These are phyloP conservation scores for Cyberlindnera euphorbiiphila DNA, from an alignment of 805 yeast genomes.

Conservation along the genomic window DNA sequence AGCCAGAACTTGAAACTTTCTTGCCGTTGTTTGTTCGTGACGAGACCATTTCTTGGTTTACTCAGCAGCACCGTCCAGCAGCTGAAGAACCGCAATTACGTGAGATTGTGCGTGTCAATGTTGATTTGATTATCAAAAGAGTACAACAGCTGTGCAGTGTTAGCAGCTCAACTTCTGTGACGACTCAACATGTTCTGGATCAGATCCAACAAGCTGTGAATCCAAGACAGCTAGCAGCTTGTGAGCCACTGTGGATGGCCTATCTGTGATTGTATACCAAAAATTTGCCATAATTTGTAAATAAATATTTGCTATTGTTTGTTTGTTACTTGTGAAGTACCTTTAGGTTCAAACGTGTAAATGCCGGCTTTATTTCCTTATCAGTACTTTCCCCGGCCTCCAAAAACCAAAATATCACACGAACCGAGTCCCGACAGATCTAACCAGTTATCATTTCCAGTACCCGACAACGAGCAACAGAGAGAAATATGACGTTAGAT, in stretches of 20 bases:
- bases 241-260: conserved; percentile 95
- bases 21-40: conserved; percentile 93
- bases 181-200: conserved; percentile 87
- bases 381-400: too few relatives aligned
- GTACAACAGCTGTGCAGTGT: conserved; percentile 73
- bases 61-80: conserved; percentile 77
- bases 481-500: too few relatives aligned
- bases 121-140: conserved; percentile 76
- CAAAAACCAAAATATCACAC: too few relatives aligned
- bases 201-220: conserved; percentile 92
- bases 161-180: conserved; percentile 50
- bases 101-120: conserved; percentile 85
- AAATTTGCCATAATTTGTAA: neutral
- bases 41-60: conserved; percentile 92
- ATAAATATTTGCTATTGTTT: neutral
- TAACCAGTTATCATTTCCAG: too few relatives aligned
- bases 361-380: too few relatives aligned
- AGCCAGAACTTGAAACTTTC: conserved; percentile 86
- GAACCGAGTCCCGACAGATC: too few relatives aligned
- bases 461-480: too few relatives aligned
- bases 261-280: conserved; percentile 43
- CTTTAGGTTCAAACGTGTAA: neutral
- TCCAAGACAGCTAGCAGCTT: conserved; percentile 86
- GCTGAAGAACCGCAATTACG: conserved; percentile 81
- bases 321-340: neutral